Percentiles rank a stretch among this genome's conserved stretches.
phyloP scores from a whole-genome alignment of 2,329 filamentous ascomycete genomes.

The Teratosphaeria nubilosa region DNA sequence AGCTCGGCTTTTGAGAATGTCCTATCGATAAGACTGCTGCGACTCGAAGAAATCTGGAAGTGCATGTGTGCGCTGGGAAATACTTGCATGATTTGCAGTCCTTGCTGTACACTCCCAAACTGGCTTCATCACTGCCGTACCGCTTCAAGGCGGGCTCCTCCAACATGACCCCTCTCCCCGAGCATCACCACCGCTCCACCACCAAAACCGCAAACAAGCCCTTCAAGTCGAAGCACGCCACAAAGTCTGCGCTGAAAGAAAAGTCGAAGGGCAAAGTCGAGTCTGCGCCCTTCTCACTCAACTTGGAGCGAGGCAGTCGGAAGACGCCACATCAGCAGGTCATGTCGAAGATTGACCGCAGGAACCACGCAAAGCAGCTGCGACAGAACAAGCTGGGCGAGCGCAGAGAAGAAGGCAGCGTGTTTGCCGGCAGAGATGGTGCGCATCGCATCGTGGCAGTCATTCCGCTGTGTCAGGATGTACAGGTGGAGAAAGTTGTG shows the following conservation, averaged over 20 bases:
- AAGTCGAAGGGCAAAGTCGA: slow-evolving; percentile 77
- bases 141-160: slow-evolving; percentile 71
- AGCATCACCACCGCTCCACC: slow-evolving; percentile 83
- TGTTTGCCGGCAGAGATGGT: slow-evolving; percentile 80
- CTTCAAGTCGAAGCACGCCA: slow-evolving; percentile 86
- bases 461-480: slow-evolving; percentile 68
- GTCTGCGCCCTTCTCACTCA: slow-evolving; percentile 6
- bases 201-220: slow-evolving; percentile 81
- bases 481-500: slow-evolving; percentile 58
- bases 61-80: not conserved
- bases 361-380: slow-evolving; percentile 89
- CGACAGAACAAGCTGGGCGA: slow-evolving; percentile 75
- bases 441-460: slow-evolving; percentile 83
- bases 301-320: slow-evolving; percentile 57
- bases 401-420: slow-evolving; percentile 63
- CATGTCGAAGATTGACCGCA: slow-evolving; percentile 92
- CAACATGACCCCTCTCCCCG: slow-evolving; percentile 62
- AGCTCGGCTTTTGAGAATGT: not conserved
- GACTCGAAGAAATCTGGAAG: not conserved
- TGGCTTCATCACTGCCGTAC: slow-evolving; percentile 46
- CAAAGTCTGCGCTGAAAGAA: slow-evolving; percentile 79
- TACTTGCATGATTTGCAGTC: not conserved
- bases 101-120: slow-evolving; percentile 3
- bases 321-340: slow-evolving; percentile 92
- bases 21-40: not conserved